Base-by-base conservation (phyloP, 805 yeast genomes). In the Candida peoriensis region DNA sequence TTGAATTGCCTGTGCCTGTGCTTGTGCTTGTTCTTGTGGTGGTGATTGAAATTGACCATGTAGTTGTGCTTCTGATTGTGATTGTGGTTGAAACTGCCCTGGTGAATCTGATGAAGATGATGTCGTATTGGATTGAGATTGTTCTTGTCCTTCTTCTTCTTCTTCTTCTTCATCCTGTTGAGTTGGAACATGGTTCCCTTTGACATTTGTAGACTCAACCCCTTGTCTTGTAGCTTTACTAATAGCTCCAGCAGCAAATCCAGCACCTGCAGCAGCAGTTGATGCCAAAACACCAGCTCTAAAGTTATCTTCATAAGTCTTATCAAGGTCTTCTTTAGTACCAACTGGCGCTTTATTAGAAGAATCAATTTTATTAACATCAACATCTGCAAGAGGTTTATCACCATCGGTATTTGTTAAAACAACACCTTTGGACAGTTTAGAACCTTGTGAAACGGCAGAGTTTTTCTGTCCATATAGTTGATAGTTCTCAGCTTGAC, bases 241-340 rank as follows among this genome's bases (percentile, higher is more conserved):
- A n/a, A 32, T 15, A 8, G 28, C 23, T 13, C 35, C 40, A 2
- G 40, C 34, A 10, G 34, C 26, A 14, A 18, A 28, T 8, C 29
- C 36, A 20, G 36, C 35, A 32, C 42, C 36, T 12, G 38, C 35
- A 19, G 42, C 39, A 4, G 32, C 27, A 6, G 33, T 22, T 8
- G 33, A 17, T 10, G 37, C 36, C 3, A 13, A 5, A 9, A 32
- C 28, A 8, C 37, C 39, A 25, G 39, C 34, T 25, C 29, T 39
- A 21, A 19, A 35, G 24, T 39, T 39, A 10, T 30, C n/a, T n/a
- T 33, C 36, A 23, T 30, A 21, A 10, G 41, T 21, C 14, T 33
- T 20, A 14, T 31, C 17, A 8, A 18, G 12, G 4, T 22, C 18
- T 12, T 30, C 14, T 20, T 13, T 26, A 10, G 20, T 5, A 2